Evolutionary conservation across 2,329 filamentous ascomycete species (phyloP).

Genomic region (Colletotrichum echinochloae): DNA sequence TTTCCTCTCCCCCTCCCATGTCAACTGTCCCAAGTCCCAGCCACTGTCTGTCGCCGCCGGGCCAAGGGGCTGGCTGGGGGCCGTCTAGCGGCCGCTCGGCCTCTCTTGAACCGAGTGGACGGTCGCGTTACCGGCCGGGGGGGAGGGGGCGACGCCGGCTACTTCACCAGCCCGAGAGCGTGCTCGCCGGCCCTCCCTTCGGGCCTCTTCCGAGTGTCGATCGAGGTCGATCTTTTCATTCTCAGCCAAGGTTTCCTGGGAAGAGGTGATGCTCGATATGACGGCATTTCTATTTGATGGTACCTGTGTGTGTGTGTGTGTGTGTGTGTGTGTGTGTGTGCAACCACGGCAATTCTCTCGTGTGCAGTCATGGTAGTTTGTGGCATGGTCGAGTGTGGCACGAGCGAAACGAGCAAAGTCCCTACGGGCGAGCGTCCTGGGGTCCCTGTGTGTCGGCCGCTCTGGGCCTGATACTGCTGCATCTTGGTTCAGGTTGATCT

Average conservation of each 20-base stretch:
- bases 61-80: background rate
- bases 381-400: conserved; percentile 21
- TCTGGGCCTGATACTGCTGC: conserved; percentile 24
- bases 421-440: background rate
- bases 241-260: background rate
- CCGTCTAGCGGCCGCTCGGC: background rate
- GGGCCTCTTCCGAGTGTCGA: conserved; percentile 17
- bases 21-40: background rate
- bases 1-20: background rate
- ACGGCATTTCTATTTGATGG: background rate
- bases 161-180: background rate
- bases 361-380: conserved; percentile 34
- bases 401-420: conserved; percentile 10
- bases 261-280: background rate
- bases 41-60: background rate
- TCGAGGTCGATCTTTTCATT: conserved; percentile 27
- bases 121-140: background rate
- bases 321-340: background rate
- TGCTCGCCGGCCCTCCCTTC: conserved; percentile 30
- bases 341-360: background rate
- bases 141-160: background rate
- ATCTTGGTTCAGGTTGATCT: conserved; percentile 30
- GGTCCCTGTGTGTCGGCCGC: background rate
- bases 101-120: conserved; percentile 1
- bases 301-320: background rate